phyloP scores from a whole-genome alignment of 495 filamentous ascomycete species.

The Penicillium ochrochloron region DNA sequence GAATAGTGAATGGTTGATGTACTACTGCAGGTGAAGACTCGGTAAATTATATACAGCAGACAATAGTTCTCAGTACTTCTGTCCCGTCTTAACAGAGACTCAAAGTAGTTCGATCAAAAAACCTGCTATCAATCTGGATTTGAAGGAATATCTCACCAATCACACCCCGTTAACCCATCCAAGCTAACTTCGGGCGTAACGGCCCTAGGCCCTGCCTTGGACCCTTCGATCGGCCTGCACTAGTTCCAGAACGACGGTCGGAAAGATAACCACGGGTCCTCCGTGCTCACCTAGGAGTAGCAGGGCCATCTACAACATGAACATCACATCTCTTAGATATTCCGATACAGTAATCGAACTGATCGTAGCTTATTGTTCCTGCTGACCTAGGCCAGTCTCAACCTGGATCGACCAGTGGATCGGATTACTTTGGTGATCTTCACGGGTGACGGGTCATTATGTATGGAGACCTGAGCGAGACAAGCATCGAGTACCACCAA shows the following conservation, averaged over 20 bases:
- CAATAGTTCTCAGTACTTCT: background rate
- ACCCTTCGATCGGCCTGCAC: slow-evolving; percentile 28
- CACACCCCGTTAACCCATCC: no score
- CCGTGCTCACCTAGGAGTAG: background rate
- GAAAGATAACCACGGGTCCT: background rate
- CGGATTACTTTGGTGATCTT: background rate
- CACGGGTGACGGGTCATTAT: background rate
- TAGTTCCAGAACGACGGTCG: slow-evolving; percentile 11
- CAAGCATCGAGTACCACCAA: slow-evolving; percentile 1
- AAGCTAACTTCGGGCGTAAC: slow-evolving; percentile 7
- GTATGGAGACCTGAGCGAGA: background rate
- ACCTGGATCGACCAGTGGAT: background rate
- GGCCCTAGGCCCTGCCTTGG: slow-evolving; percentile 16
- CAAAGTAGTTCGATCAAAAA: background rate
- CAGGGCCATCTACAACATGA: background rate
- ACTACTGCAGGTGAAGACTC: background rate
- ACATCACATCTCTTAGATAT: background rate
- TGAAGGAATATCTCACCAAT: background rate
- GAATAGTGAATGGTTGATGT: background rate
- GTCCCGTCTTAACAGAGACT: background rate
- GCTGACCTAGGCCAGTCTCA: background rate
- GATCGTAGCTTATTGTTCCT: background rate
- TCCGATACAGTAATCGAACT: no score
- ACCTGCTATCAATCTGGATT: background rate
- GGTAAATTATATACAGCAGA: background rate